A percentile compares a stretch with the other conserved stretches of the same genome.
Conservation (phyloP, 2,329 filamentous ascomycete species). For the Neonectria ditissima region DNA sequence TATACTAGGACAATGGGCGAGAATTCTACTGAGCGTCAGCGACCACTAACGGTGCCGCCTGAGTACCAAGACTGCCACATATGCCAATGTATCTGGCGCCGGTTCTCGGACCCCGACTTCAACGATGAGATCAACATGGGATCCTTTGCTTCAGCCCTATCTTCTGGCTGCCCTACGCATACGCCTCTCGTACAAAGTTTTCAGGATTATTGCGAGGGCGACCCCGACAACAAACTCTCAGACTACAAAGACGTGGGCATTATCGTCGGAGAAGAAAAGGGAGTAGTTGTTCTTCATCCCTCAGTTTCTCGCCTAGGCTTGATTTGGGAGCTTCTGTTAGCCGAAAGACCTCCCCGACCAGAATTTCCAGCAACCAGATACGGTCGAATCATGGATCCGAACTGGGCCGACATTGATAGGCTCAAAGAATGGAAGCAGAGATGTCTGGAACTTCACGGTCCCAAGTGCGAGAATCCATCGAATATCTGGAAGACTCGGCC, state of each 20-base stretch:
- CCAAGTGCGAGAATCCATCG: conserved; percentile 9
- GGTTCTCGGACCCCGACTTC: conserved; percentile 3
- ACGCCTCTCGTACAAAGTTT: conserved; percentile 7
- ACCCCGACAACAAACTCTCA: not conserved
- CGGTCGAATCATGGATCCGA: conserved; percentile 10
- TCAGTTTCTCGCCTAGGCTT: not conserved
- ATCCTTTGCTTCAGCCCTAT: not conserved
- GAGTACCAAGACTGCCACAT: conserved; percentile 2
- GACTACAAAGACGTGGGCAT: conserved; percentile 3
- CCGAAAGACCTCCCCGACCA: not conserved
- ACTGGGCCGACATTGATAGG: conserved; percentile 17
- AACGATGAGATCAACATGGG: conserved; percentile 4
- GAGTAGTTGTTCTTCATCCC: not conserved
- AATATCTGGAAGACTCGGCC: conserved; percentile 14
- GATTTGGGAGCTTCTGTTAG: conserved; percentile 3
- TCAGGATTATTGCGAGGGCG: not conserved
- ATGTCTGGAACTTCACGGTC: conserved; percentile 8
- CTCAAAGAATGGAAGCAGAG: conserved; percentile 9
- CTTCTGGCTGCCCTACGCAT: not conserved
- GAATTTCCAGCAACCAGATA: conserved; percentile 4
- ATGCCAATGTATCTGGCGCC: conserved; percentile 8
- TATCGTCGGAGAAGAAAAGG: not conserved
- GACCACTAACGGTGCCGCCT: not conserved
- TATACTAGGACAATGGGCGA: not conserved
- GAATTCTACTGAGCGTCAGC: not conserved